phyloP scores from a whole-genome alignment of 139 green algal species.

The Picochlorum sp. region DNA sequence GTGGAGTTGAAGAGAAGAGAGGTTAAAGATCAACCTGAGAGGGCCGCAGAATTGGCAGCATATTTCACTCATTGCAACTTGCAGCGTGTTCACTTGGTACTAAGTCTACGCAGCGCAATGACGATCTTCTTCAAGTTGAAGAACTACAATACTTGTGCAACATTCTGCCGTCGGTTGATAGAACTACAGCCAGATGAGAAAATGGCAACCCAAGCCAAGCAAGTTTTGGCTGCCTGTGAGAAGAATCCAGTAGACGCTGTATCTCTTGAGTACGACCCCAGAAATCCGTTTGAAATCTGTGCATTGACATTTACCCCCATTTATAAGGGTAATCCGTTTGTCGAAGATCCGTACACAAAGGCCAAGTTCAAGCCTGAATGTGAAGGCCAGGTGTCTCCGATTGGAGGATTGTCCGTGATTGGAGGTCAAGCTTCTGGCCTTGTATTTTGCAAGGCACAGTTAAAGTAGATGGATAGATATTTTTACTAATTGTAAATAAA shows the following conservation, averaged over 20 bases:
- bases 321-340: slow-evolving; percentile 66
- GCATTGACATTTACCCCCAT: slow-evolving; percentile 88
- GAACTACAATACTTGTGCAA: slow-evolving; percentile 78
- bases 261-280: slow-evolving; percentile 87
- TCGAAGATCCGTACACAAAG: slow-evolving; percentile 76
- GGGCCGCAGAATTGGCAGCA: slow-evolving; percentile 85
- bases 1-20: slow-evolving; percentile 89
- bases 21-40: slow-evolving; percentile 47
- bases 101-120: slow-evolving; percentile 85
- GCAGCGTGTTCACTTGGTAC: slow-evolving; percentile 77
- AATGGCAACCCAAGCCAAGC: slow-evolving; percentile 63
- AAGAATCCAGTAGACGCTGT: slow-evolving; percentile 74
- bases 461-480: background rate
- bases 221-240: slow-evolving; percentile 90
- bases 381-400: slow-evolving; percentile 64
- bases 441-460: slow-evolving; percentile 24
- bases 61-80: slow-evolving; percentile 98
- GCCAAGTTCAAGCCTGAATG: slow-evolving; percentile 78
- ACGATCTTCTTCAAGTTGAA: slow-evolving; percentile 93
- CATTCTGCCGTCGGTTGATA: slow-evolving; percentile 86
- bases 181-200: slow-evolving; percentile 86
- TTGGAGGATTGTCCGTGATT: slow-evolving; percentile 80
- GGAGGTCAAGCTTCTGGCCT: slow-evolving; percentile 80
- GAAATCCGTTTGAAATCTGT: slow-evolving; percentile 98
- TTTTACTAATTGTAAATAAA: too few species aligned